Percentiles rank a stretch among this genome's conserved stretches.
phyloP scores from a whole-genome alignment of 2,329 filamentous ascomycete species.

The Didymella lethalis region DNA sequence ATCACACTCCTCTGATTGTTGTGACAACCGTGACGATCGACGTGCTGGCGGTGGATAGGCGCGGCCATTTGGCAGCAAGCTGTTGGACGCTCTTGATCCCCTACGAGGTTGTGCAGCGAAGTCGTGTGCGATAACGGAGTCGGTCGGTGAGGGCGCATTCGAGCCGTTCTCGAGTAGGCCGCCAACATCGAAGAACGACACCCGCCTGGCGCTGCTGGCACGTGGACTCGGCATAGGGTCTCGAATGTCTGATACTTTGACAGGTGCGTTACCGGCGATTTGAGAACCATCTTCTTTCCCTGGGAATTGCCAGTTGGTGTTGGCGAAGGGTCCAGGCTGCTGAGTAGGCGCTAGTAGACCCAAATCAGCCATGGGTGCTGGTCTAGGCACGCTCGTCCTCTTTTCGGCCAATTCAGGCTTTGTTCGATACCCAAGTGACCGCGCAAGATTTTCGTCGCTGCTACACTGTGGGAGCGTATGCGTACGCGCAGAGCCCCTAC shows the following conservation, averaged over 20 bases:
- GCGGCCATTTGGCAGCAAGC: constrained; percentile 34
- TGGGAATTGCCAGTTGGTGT: constrained; percentile 48
- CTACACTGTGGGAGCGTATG: constrained; percentile 79
- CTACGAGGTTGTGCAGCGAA: constrained; percentile 49
- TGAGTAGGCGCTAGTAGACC: constrained; percentile 35
- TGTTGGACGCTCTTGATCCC: constrained; percentile 44
- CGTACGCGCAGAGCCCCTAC: constrained; percentile 65
- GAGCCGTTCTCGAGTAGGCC: constrained; percentile 70
- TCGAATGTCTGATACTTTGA: constrained; percentile 36
- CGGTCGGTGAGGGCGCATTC: constrained; percentile 42
- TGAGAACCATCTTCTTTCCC: constrained; percentile 29
- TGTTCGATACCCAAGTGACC: constrained; percentile 76
- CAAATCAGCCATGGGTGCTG: constrained; percentile 46
- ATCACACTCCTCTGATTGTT: constrained; percentile 47
- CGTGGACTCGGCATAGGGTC: constrained; percentile 51
- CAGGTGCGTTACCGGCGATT: constrained; percentile 33
- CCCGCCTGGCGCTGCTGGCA: constrained; percentile 58
- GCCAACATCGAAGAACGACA: constrained; percentile 87
- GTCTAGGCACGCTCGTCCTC: constrained; percentile 53
- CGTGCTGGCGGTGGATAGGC: constrained; percentile 37
- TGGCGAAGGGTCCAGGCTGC: constrained; percentile 36
- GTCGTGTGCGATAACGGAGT: constrained; percentile 52
- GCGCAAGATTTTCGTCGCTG: constrained; percentile 89
- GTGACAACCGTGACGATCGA: constrained; percentile 44
- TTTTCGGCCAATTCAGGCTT: constrained; percentile 59